phyloP scores from a whole-genome alignment of 2,329 filamentous ascomycete genomes.

The Colletotrichum eremochloae region DNA sequence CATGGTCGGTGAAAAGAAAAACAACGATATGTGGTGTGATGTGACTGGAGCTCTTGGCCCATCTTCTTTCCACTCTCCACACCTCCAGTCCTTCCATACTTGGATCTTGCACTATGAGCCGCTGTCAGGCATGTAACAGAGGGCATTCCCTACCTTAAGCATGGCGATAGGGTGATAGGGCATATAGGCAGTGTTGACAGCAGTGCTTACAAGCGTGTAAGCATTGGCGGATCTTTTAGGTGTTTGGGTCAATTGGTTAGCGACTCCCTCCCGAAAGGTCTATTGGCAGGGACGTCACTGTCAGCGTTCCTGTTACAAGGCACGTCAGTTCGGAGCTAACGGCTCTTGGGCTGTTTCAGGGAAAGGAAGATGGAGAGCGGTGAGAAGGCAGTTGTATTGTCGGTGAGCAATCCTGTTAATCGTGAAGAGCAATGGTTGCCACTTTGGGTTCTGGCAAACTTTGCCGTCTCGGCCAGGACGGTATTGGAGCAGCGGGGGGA shows the following conservation, averaged over 20 bases:
- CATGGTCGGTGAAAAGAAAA: constrained; percentile 1
- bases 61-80: constrained; percentile 13
- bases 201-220: too few relatives aligned
- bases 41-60: constrained; percentile 5
- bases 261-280: too few relatives aligned
- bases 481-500: constrained; percentile 15
- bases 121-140: too few relatives aligned
- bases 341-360: not conserved
- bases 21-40: constrained; percentile 24
- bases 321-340: constrained; percentile 4
- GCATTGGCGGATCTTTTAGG: too few relatives aligned
- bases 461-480: constrained; percentile 27
- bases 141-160: too few relatives aligned
- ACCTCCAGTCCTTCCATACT: constrained; percentile 10
- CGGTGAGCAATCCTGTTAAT: constrained; percentile 26
- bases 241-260: too few relatives aligned
- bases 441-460: constrained; percentile 3
- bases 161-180: too few relatives aligned
- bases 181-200: too few relatives aligned
- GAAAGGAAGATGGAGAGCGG: constrained; percentile 8
- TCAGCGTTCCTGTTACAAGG: too few relatives aligned
- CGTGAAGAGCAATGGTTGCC: not conserved
- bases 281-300: too few relatives aligned
- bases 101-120: constrained; percentile 15
- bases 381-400: constrained; percentile 25